Base-by-base conservation (phyloP, 169 alveolate genomes). In the Plasmodium ovale region DNA sequence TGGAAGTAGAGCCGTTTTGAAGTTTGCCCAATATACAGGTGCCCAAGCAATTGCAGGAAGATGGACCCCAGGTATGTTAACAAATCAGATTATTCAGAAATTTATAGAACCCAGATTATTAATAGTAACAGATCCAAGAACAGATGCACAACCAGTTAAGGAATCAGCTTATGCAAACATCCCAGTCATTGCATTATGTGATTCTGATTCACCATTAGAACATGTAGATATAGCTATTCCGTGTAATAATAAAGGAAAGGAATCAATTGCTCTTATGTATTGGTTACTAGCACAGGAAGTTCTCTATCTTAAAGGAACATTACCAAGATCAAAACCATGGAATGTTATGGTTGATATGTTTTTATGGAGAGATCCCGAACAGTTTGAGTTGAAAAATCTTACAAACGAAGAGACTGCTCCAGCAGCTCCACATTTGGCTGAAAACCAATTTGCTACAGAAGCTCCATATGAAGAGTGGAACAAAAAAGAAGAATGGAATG, bases 11-110 rank as follows among this genome's bases (percentile, higher is more conserved):
- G 99, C 99, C 1, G 99, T 98, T 71, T 96, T 98, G 71, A 99
- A 99, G 95, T 98, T 98, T 94, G 97, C 99, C 31, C 98, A 97
- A 93, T 97, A 97, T 95, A 96, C 98, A 47, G 99, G 98, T n/a
- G 98, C 99, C 58, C 98, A 97, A 91, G 96, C 99, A 19, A 92
- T 97, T 87, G 99, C 99, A 0, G 98, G 99, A 33, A 97, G 99
- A 89, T 99, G 99, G 99, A 97, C 99, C 23, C 99, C 99, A 16
- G 99, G 99, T 53, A 98, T 99, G 87, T 94, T 99, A 72, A 99
- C 99, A 53, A 99, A 99, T 93, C 99, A 98, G 93, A 98, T 97
- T 88, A 98, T 99, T 23, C 97, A 97, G 94, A 97, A 98, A 95
- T 98, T 96, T 95, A 92, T 85, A 25, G 99, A 99, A 94, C 99